These are phyloP conservation scores for Debaryomyces psychrophilus DNA, from an alignment of 1,139 yeast species.

Conservation along the genomic window DNA sequence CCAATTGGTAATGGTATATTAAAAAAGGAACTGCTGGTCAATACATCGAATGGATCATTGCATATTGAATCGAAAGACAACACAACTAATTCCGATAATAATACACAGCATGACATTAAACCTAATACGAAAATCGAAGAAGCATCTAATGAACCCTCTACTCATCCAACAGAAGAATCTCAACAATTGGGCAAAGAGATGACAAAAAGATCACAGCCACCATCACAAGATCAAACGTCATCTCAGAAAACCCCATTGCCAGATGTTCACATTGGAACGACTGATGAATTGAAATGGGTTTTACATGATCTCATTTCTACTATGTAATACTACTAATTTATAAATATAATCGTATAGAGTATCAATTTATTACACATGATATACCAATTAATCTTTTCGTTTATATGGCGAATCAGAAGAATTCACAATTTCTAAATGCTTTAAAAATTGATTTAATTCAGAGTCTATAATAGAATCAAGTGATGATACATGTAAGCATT, in stretches of 20 bases:
- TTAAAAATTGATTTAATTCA: conserved; percentile 14
- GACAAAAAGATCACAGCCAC: not conserved
- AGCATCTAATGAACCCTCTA: conserved; percentile 4
- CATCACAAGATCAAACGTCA: not conserved
- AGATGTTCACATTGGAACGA: conserved; percentile 54
- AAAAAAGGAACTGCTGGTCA: conserved; percentile 11
- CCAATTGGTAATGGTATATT: conserved; percentile 16
- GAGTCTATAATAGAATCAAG: conserved; percentile 13
- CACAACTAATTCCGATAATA: not conserved
- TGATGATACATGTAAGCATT: conserved; percentile 25
- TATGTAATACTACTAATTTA: conserved; percentile 25
- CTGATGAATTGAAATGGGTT: conserved; percentile 72
- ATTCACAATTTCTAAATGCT: conserved; percentile 20
- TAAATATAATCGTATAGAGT: conserved; percentile 6
- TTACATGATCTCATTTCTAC: conserved; percentile 57
- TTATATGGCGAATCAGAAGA: conserved; percentile 25
- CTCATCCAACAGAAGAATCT: not conserved
- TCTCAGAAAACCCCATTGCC: conserved; percentile 13
- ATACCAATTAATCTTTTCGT: conserved; percentile 12
- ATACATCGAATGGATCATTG: conserved; percentile 4
- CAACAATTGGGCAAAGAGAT: not conserved
- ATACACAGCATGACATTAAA: conserved; percentile 3
- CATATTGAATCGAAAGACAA: conserved; percentile 4
- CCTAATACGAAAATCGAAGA: conserved; percentile 8
- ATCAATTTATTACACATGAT: conserved; percentile 1